These are phyloP conservation scores for Ophiorrhiza pumila DNA, from an alignment of 257 asterid species.

Conservation along the genomic window DNA sequence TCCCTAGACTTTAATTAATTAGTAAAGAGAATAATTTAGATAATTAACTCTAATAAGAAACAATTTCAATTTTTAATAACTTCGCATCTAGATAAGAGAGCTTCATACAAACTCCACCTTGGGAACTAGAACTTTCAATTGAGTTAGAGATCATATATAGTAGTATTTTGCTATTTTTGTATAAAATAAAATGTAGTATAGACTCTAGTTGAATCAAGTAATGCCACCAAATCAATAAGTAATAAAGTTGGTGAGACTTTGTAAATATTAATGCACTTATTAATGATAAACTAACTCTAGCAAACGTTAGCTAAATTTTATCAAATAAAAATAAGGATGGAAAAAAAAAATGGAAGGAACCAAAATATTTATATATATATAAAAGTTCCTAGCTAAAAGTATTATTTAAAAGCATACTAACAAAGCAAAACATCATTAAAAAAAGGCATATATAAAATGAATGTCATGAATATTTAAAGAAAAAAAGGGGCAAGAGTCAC, in stretches of 20 bases:
- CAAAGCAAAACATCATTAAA: background rate
- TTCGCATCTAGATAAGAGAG: too few relatives aligned
- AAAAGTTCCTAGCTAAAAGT: background rate
- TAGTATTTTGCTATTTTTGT: too few relatives aligned
- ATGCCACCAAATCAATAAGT: background rate
- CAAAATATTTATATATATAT: too few relatives aligned
- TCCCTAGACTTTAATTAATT: too few relatives aligned
- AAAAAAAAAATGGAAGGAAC: background rate
- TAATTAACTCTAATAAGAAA: too few relatives aligned
- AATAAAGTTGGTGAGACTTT: background rate
- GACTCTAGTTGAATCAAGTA: background rate
- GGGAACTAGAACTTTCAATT: too few relatives aligned
- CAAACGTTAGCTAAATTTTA: background rate
- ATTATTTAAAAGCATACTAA: background rate
- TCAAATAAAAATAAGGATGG: background rate
- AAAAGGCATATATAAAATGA: background rate
- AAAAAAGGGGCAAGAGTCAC: background rate
- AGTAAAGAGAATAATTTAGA: too few relatives aligned
- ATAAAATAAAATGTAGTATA: too few relatives aligned
- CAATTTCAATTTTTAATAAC: too few relatives aligned
- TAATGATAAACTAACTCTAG: background rate
- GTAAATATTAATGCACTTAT: background rate
- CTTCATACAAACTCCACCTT: too few relatives aligned
- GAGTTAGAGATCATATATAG: too few relatives aligned
- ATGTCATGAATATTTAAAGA: background rate